Evolutionary conservation across 257 asterid species (phyloP), one percentile per base, ranked within the genome.

Genomic region (Marsdenia floribunda): DNA sequence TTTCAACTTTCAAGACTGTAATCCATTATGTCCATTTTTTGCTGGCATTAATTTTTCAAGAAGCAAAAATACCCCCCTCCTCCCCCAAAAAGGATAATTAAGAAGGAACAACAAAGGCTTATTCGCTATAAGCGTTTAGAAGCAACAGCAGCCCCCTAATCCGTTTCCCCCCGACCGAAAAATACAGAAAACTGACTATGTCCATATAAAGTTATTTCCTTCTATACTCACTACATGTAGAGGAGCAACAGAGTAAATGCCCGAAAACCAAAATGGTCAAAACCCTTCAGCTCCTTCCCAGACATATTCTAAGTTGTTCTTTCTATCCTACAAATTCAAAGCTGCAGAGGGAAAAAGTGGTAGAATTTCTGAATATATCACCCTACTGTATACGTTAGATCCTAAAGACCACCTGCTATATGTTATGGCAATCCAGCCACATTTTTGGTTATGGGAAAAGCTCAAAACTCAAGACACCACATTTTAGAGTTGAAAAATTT

Each of bases 1-100:
- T 61, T 18, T 18, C 19, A 53, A 53, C 58, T 53, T 59, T 70
- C 76, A 60, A 61, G 71, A 21, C 74, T 69, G 80, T 57, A 76
- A 57, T 76, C 70, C 80, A 70, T 70, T 70, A 70, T 47, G 53
- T 76, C 1, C 49, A 65, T 12, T 47, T 35, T 63, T 15, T 63
- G 44, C 69, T 64, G 42, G 59, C 47, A 64, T 16, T 35, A 64
- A 63, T 3, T 64, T 19, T 64, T 35, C 69, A 33, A 35, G 11
- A 35, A 35, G 11, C 12, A 6, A 44, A 42, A 42, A 5, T 42
- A 6, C 12, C 49, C 49, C 12, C 49, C 8, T 6, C 10, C 49
- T 7, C 49, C 49, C 49, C 1, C 10, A 0, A 7, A 44, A 44
- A 44, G 12, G 12, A 44, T 6, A 44, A 44, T 6, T 0, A 29